Percentiles rank a stretch among this genome's conserved stretches.
Evolutionary conservation across 2,329 filamentous ascomycete species (phyloP).

Genomic region (Saccharata proteae): DNA sequence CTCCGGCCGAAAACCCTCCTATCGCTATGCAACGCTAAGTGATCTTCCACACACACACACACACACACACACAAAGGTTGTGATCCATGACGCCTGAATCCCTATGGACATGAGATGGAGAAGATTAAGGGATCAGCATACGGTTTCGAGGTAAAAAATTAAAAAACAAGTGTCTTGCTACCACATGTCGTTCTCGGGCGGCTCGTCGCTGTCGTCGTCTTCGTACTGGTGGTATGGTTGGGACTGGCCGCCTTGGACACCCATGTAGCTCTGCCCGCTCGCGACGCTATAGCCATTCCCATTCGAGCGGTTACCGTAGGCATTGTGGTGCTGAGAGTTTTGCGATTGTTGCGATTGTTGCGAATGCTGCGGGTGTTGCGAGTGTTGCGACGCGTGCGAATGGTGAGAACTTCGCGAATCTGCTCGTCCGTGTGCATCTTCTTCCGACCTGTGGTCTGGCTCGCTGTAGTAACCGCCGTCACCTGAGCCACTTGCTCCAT

Average conservation of each 20-base stretch:
- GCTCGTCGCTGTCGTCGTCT: constrained; percentile 13
- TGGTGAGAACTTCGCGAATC: constrained; percentile 8
- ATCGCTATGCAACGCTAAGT: too few species aligned
- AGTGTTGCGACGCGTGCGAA: constrained; percentile 7
- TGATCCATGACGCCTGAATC: too few species aligned
- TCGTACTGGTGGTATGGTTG: constrained; percentile 13
- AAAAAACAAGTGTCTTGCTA: too few species aligned
- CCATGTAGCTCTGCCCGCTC: constrained; percentile 24
- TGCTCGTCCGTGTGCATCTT: constrained; percentile 15
- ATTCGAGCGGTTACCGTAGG: too few species aligned
- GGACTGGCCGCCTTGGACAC: constrained; percentile 14
- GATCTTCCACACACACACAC: too few species aligned
- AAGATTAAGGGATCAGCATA: too few species aligned
- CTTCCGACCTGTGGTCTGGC: constrained; percentile 10
- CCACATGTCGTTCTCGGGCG: constrained; percentile 30
- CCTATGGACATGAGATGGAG: too few species aligned
- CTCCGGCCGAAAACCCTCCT: too few species aligned
- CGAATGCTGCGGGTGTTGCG: constrained; percentile 7
- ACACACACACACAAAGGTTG: too few species aligned
- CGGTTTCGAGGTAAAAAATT: too few species aligned
- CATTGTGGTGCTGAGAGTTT: constrained; percentile 19
- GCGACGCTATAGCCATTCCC: constrained; percentile 24
- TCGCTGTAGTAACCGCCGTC: constrained; percentile 3
- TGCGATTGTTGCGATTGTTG: constrained; percentile 18
- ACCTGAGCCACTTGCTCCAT: constrained; percentile 10